Base-by-base conservation (phyloP, 2,329 filamentous ascomycete species). In the Pseudocercospora crystallina region DNA sequence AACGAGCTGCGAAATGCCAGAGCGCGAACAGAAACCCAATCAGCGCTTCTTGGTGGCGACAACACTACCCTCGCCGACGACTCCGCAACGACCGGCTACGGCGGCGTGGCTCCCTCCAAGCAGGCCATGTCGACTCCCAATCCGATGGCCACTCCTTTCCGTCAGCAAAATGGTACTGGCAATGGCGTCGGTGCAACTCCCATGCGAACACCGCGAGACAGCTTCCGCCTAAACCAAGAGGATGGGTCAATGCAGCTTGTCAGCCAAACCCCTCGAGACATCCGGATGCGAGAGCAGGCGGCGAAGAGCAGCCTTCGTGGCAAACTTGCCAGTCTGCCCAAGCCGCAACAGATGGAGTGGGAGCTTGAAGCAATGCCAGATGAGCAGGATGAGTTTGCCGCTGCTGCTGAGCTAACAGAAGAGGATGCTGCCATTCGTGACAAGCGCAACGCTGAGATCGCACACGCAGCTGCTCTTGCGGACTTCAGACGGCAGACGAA, bases 1-100 rank as follows among this genome's bases (percentile, higher is more conserved):
- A 99, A 97, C 68, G 94, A 99, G 71, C 92, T 97, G 56, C 84
- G 86, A 51, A 97, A 99, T 68, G 96, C 96, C 41, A 83, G 88
- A 58, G 89, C 94, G 7, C 76, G 96, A 43, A 97, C 90, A 1
- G 88, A 95, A 66, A 97, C 92, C 0, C 89, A 97, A 63, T 97
- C 94, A 14, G 95, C 89, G 8, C 76, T 99, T 8, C 78, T 99
- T 0, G 94, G 94, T 54, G 94, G 92, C 11, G 94, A 99, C 59
- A 97, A 97, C 63, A 91, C 90, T 0, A 89, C 90, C 37, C 78
- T 99, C 9, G 82, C 90, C 51, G 89, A 96, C 65, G 90, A 90
- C 5, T 74, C 80, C 38, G 84, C 82, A 3, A 95, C 91, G 9
- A 95, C 91, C 5, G 91, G 91, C 0, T 95, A 96, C 62, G 88